These are phyloP conservation scores for Parafenestella ontariensis DNA, from an alignment of 2,329 filamentous ascomycete species.

Conservation along the genomic window DNA sequence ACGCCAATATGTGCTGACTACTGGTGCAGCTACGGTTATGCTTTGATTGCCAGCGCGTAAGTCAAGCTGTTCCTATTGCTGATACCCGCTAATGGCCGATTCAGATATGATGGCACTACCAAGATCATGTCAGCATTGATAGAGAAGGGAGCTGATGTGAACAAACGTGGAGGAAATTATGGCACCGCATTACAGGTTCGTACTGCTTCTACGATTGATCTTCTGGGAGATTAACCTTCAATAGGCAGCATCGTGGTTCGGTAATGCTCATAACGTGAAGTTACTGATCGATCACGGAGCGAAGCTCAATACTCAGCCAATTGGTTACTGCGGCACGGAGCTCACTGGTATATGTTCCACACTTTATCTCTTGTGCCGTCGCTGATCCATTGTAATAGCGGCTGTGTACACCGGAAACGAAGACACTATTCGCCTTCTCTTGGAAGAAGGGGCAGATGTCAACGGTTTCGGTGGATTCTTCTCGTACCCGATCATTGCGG, in stretches of 20 bases:
- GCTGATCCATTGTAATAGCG: slow-evolving; percentile 6
- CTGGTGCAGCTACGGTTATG: slow-evolving; percentile 21
- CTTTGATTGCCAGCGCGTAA: slow-evolving; percentile 24
- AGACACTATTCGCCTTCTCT: slow-evolving; percentile 24
- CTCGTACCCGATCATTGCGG: slow-evolving; percentile 25
- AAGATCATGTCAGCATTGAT: slow-evolving; percentile 26
- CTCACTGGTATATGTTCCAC: slow-evolving; percentile 13
- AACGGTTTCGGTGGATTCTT: slow-evolving; percentile 25
- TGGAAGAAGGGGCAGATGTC: slow-evolving; percentile 26
- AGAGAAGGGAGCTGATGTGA: slow-evolving; percentile 27
- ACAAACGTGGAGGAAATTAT: slow-evolving; percentile 28
- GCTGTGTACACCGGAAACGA: slow-evolving; percentile 22
- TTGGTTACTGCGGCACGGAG: slow-evolving; percentile 26
- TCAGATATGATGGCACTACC: slow-evolving; percentile 26
- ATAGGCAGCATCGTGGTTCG: slow-evolving; percentile 17
- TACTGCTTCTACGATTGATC: neutral
- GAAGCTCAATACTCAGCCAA: slow-evolving; percentile 22
- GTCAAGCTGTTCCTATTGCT: neutral
- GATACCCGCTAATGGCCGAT: neutral
- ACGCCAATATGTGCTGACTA: slow-evolving; percentile 3
- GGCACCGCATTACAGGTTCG: slow-evolving; percentile 27
- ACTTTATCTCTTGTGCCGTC: neutral
- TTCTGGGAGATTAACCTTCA: neutral
- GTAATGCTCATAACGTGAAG: slow-evolving; percentile 26
- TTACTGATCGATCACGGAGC: slow-evolving; percentile 31